phyloP scores from a whole-genome alignment of 805 yeast genomes.

The Metschnikowia proteae region DNA sequence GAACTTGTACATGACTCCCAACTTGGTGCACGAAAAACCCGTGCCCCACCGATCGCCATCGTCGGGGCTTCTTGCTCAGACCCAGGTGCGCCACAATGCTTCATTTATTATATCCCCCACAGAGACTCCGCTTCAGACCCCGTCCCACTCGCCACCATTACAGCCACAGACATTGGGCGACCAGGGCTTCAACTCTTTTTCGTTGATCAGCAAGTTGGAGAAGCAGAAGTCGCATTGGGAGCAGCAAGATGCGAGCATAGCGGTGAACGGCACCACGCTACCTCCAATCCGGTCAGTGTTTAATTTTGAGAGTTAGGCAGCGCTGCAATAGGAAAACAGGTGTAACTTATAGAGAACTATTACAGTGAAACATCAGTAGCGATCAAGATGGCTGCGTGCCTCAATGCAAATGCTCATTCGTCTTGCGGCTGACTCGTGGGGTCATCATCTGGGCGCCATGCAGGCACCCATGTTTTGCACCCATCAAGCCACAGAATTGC shows the following conservation, averaged over 20 bases:
- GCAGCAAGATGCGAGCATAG: slow-evolving; percentile 27
- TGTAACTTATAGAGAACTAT: neutral
- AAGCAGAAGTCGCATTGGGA: slow-evolving; percentile 16
- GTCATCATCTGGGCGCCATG: too few relatives aligned
- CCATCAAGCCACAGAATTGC: too few relatives aligned
- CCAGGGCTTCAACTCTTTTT: slow-evolving; percentile 19
- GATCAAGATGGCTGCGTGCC: too few relatives aligned
- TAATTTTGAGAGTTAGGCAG: slow-evolving; percentile 18
- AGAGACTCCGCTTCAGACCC: slow-evolving; percentile 50
- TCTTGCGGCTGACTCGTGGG: too few relatives aligned
- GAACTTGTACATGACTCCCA: slow-evolving; percentile 8
- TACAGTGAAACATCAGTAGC: too few relatives aligned
- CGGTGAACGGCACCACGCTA: slow-evolving; percentile 37
- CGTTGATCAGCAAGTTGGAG: slow-evolving; percentile 26
- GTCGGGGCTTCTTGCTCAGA: slow-evolving; percentile 1
- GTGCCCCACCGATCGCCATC: neutral
- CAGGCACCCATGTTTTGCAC: too few relatives aligned
- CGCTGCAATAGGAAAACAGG: neutral
- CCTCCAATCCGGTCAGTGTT: slow-evolving; percentile 42
- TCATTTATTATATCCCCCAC: slow-evolving; percentile 32
- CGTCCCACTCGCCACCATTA: slow-evolving; percentile 47
- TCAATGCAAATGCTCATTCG: too few relatives aligned
- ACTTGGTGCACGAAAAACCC: slow-evolving; percentile 4
- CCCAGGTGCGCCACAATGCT: slow-evolving; percentile 13
- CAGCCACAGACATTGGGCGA: slow-evolving; percentile 22